phyloP scores from a whole-genome alignment of 352 stramenopile genomes.

The Sclerospora graminicola region DNA sequence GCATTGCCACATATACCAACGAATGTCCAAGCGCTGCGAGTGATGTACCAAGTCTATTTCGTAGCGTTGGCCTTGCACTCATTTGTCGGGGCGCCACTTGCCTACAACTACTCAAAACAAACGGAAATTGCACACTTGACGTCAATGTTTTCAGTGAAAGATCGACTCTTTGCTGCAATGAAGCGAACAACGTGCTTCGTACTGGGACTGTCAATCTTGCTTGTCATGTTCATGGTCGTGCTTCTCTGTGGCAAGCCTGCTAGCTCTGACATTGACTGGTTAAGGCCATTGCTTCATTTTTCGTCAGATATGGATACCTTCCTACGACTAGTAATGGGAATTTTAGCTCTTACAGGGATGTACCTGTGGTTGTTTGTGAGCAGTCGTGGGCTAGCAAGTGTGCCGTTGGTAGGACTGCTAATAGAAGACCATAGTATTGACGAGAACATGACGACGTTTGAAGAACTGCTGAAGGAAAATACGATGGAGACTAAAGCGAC shows the following conservation, averaged over 20 bases:
- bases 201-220: constrained; percentile 46
- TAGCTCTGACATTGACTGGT: constrained; percentile 69
- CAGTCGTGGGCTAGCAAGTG: constrained; percentile 53
- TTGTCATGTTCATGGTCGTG: constrained; percentile 58
- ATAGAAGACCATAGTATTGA: constrained; percentile 69
- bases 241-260: constrained; percentile 69
- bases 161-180: constrained; percentile 43
- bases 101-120: constrained; percentile 77
- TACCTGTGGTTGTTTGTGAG: constrained; percentile 75
- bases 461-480: constrained; percentile 66
- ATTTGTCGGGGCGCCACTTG: constrained; percentile 60
- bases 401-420: constrained; percentile 65
- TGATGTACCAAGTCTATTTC: constrained; percentile 72
- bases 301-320: constrained; percentile 66
- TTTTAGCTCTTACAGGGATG: constrained; percentile 59
- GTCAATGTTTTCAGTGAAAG: constrained; percentile 37
- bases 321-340: constrained; percentile 56
- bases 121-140: constrained; percentile 80
- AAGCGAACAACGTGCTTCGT: constrained; percentile 76
- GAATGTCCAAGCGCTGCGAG: constrained; percentile 38
- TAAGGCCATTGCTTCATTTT: constrained; percentile 69
- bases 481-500: constrained; percentile 61
- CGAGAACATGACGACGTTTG: constrained; percentile 55
- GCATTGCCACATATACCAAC: constrained; percentile 42
- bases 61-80: constrained; percentile 46